phyloP scores from a whole-genome alignment of 345 rosid genomes.

The Sonneratia caseolaris region DNA sequence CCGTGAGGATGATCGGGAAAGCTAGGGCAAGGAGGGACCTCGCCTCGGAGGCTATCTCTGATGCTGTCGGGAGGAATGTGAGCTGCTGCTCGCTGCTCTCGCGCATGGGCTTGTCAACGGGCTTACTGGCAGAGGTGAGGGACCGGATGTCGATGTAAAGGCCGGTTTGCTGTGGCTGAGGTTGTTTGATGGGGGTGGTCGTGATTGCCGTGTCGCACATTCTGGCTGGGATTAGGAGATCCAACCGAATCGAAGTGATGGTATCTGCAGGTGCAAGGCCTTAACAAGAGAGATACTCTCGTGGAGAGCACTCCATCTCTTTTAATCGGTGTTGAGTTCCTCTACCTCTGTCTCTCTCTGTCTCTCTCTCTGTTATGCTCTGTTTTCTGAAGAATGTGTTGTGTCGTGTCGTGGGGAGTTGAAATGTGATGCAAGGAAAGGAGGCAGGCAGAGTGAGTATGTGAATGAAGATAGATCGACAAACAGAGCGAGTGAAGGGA shows the following conservation, averaged over 20 bases:
- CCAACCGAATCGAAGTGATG: not conserved
- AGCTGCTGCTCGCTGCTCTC: not conserved
- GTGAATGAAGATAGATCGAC: not conserved
- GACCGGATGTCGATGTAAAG: slow-evolving; percentile 34
- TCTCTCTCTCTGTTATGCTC: too few species aligned
- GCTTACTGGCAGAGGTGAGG: slow-evolving; percentile 13
- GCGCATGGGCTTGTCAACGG: slow-evolving; percentile 12
- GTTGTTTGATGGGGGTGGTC: slow-evolving; percentile 15
- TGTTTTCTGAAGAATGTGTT: too few species aligned
- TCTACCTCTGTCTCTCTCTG: too few species aligned
- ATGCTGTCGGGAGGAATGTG: slow-evolving; percentile 15
- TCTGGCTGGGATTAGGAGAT: not conserved
- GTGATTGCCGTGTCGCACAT: slow-evolving; percentile 44
- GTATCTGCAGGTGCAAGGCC: too few species aligned
- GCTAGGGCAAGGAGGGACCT: slow-evolving; percentile 65
- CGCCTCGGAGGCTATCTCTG: slow-evolving; percentile 45
- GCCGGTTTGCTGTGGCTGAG: slow-evolving; percentile 21
- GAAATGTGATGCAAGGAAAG: not conserved
- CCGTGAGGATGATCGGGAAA: slow-evolving; percentile 71
- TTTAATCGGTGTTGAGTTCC: too few species aligned
- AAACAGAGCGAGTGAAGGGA: slow-evolving; percentile 10
- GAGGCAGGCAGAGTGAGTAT: not conserved
- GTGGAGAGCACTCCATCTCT: slow-evolving; percentile 26
- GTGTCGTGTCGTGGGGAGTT: too few species aligned
- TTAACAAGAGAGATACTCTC: slow-evolving; percentile 29